phyloP scores from a whole-genome alignment of 2,329 filamentous ascomycete species.

The Paramyrothecium roridum region DNA sequence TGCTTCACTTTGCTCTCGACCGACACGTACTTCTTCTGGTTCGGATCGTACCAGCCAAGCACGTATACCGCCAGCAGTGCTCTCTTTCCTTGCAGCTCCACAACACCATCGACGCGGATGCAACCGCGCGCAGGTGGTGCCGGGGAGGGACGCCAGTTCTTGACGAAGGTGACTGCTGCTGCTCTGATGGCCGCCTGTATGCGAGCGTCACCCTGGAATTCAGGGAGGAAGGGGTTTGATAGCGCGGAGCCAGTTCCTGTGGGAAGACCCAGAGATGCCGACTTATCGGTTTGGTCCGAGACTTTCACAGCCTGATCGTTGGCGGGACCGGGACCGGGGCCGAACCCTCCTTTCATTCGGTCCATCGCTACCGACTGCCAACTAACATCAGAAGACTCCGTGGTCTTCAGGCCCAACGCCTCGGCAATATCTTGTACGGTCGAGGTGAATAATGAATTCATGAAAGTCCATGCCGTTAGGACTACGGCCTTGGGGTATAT shows the following conservation, averaged over 20 bases:
- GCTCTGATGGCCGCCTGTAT: conserved; percentile 27
- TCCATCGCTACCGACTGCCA: conserved; percentile 28
- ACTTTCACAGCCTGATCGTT: conserved; percentile 17
- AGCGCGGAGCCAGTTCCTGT: conserved; percentile 19
- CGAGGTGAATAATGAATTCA: conserved; percentile 42
- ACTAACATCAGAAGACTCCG: conserved; percentile 19
- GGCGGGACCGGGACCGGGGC: conserved; percentile 14
- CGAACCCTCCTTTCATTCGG: conserved; percentile 20
- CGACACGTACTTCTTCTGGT: conserved; percentile 41
- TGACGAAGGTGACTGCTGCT: conserved; percentile 30
- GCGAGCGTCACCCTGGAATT: conserved; percentile 30
- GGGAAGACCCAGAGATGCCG: conserved; percentile 17
- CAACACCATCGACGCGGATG: conserved; percentile 49
- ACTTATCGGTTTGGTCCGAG: conserved; percentile 18
- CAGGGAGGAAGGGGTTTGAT: conserved; percentile 18
- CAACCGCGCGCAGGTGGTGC: conserved; percentile 46
- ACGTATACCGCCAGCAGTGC: conserved; percentile 50
- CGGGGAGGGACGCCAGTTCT: conserved; percentile 44
- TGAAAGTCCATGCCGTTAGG: conserved; percentile 49
- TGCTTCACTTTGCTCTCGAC: conserved; percentile 41
- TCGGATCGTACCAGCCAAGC: conserved; percentile 53
- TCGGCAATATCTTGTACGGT: conserved; percentile 39
- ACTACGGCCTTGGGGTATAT: conserved; percentile 53
- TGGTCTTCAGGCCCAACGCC: conserved; percentile 39
- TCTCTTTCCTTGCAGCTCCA: conserved; percentile 47